phyloP scores from a whole-genome alignment of 1,139 yeast genomes.

The Petasospora fabianii region DNA sequence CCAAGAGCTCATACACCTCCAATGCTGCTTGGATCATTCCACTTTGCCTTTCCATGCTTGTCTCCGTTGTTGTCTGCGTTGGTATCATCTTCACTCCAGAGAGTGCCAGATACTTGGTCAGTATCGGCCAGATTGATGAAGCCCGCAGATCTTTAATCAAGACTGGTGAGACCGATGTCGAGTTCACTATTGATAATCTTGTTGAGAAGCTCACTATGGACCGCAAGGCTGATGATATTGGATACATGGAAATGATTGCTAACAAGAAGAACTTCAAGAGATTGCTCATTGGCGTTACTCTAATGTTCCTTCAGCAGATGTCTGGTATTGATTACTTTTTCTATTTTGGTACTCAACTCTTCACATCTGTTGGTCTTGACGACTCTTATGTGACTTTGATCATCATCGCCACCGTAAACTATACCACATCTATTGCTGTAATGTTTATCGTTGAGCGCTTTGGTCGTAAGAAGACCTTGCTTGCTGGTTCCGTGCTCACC shows the following conservation, averaged over 20 bases:
- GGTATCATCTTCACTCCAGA: slow-evolving; percentile 65
- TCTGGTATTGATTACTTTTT: slow-evolving; percentile 46
- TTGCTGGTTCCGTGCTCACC: slow-evolving; percentile 40
- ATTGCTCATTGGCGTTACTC: slow-evolving; percentile 41
- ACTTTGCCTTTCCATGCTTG: slow-evolving; percentile 33
- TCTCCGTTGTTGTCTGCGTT: slow-evolving; percentile 44
- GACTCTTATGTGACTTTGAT: slow-evolving; percentile 36
- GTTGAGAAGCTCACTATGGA: slow-evolving; percentile 62
- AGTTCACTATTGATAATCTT: slow-evolving; percentile 58
- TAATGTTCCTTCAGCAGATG: slow-evolving; percentile 47
- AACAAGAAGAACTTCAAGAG: slow-evolving; percentile 40
- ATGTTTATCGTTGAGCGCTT: slow-evolving; percentile 42
- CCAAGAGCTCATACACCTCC: slow-evolving; percentile 41
- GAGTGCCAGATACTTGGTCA: slow-evolving; percentile 40
- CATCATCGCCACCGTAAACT: slow-evolving; percentile 48
- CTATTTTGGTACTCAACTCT: slow-evolving; percentile 44
- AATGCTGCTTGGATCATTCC: slow-evolving; percentile 58
- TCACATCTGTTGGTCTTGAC: slow-evolving; percentile 38
- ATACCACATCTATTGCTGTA: slow-evolving; percentile 46
- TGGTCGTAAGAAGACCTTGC: slow-evolving; percentile 41
- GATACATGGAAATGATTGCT: slow-evolving; percentile 35
- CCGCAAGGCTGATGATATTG: slow-evolving; percentile 39
- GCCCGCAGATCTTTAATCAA: slow-evolving; percentile 43
- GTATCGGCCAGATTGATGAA: slow-evolving; percentile 47
- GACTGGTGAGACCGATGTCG: slow-evolving; percentile 47